Percentiles rank a stretch among this genome's conserved stretches.
Evolutionary conservation across 2,329 filamentous ascomycete genomes (phyloP).

Genomic region (Diaporthe caulivora): DNA sequence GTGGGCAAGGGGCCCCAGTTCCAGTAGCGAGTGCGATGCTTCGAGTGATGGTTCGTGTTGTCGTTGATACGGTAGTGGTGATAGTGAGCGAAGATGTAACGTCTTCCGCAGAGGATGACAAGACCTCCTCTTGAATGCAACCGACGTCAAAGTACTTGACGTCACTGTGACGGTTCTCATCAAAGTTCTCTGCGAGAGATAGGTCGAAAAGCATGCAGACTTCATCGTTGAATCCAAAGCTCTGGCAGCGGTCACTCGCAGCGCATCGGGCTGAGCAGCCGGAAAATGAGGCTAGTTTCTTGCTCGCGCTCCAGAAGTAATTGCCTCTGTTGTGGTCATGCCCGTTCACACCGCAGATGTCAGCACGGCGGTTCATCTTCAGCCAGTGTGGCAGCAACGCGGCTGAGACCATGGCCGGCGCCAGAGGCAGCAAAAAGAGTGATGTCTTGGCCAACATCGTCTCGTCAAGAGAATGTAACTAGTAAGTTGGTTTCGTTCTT

Average conservation of each 20-base stretch:
- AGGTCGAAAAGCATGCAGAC: constrained; percentile 32
- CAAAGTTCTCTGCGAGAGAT: constrained; percentile 6
- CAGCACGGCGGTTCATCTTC: neutral
- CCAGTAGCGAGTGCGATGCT: constrained; percentile 13
- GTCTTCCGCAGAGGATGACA: neutral
- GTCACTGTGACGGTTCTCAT: neutral
- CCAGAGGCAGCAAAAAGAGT: constrained; percentile 19
- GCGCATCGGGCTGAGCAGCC: constrained; percentile 28
- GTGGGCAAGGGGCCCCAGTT: neutral
- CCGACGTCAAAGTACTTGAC: constrained; percentile 30
- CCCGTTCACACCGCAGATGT: constrained; percentile 21
- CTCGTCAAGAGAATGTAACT: neutral
- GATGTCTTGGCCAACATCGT: constrained; percentile 18
- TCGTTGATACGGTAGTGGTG: neutral
- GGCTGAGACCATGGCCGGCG: constrained; percentile 1
- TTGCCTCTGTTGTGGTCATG: constrained; percentile 1
- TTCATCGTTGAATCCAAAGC: constrained; percentile 23
- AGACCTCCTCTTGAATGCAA: neutral
- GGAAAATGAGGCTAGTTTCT: constrained; percentile 3
- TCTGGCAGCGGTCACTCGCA: constrained; percentile 11
- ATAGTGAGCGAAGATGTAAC: neutral
- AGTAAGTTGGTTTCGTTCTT: too few relatives aligned
- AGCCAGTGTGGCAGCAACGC: constrained; percentile 17
- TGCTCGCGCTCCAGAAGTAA: constrained; percentile 32
- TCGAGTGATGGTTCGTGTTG: constrained; percentile 1